These are phyloP conservation scores for Endogone sp. DNA, from an alignment of 192 early-diverging fungal genomes.

Conservation along the genomic window DNA sequence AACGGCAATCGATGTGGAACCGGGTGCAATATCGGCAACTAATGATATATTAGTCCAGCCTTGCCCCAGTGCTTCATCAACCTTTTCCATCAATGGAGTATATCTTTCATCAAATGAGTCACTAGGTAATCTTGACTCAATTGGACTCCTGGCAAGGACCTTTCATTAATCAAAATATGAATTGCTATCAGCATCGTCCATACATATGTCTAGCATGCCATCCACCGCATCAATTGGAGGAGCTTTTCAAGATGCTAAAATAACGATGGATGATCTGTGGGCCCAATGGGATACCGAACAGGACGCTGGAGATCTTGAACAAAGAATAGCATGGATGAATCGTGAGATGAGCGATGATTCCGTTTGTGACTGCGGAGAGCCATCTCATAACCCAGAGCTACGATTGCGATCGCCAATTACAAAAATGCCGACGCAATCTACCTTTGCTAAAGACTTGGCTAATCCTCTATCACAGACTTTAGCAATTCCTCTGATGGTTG, in stretches of 20 bases:
- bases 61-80: no score
- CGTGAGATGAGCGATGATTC: not conserved
- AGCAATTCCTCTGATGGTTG: no score
- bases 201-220: not conserved
- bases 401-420: not conserved
- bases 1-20: no score
- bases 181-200: not conserved
- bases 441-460: no score
- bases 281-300: not conserved
- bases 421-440: not conserved
- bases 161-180: not conserved
- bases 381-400: not conserved
- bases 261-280: not conserved
- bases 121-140: no score
- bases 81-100: no score
- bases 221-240: not conserved
- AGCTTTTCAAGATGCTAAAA: not conserved
- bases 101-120: no score
- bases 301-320: not conserved
- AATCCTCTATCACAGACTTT: no score
- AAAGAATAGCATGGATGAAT: no score
- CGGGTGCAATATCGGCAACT: no score
- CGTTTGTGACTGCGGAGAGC: not conserved
- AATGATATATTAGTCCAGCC: no score
- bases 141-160: not conserved